Conservation (phyloP, 2,329 filamentous ascomycete species). For the Ascosphaera aggregata region DNA sequence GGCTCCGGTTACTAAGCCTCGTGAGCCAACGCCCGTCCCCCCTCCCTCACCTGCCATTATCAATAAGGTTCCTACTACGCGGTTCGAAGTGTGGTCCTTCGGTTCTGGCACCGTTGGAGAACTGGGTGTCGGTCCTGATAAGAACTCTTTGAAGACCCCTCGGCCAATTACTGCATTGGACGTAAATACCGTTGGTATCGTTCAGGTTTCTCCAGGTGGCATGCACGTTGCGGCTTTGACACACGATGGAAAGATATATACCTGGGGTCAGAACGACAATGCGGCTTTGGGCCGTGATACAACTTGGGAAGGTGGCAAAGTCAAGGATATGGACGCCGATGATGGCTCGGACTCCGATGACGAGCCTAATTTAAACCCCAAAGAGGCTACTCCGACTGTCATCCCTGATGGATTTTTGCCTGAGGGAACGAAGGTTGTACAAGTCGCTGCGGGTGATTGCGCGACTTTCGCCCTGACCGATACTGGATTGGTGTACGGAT, state of each 20-base stretch:
- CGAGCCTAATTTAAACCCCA: slow-evolving; percentile 31
- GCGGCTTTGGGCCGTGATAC: slow-evolving; percentile 59
- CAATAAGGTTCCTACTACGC: slow-evolving; percentile 33
- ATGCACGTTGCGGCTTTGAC: slow-evolving; percentile 65
- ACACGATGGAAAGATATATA: slow-evolving; percentile 56
- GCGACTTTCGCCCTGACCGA: slow-evolving; percentile 36
- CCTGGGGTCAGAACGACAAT: slow-evolving; percentile 76
- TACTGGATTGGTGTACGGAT: slow-evolving; percentile 36
- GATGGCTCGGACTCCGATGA: slow-evolving; percentile 26
- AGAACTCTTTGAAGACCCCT: slow-evolving; percentile 46
- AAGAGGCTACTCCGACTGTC: slow-evolving; percentile 29
- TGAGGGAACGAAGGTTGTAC: slow-evolving; percentile 29
- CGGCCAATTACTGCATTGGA: slow-evolving; percentile 40
- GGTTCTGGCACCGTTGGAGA: slow-evolving; percentile 63
- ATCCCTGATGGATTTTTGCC: slow-evolving; percentile 27
- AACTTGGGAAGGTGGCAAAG: slow-evolving; percentile 39
- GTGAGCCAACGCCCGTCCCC: too few species aligned
- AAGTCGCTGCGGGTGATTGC: slow-evolving; percentile 36
- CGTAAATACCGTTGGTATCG: slow-evolving; percentile 36
- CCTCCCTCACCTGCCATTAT: too few species aligned
- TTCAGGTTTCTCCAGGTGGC: slow-evolving; percentile 54
- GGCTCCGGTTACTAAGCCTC: too few species aligned
- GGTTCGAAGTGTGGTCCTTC: slow-evolving; percentile 54
- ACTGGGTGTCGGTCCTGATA: slow-evolving; percentile 49
- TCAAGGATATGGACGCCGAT: slow-evolving; percentile 26